phyloP scores from a whole-genome alignment of 768 basidiomycete species.

The Boletus subparvulus region DNA sequence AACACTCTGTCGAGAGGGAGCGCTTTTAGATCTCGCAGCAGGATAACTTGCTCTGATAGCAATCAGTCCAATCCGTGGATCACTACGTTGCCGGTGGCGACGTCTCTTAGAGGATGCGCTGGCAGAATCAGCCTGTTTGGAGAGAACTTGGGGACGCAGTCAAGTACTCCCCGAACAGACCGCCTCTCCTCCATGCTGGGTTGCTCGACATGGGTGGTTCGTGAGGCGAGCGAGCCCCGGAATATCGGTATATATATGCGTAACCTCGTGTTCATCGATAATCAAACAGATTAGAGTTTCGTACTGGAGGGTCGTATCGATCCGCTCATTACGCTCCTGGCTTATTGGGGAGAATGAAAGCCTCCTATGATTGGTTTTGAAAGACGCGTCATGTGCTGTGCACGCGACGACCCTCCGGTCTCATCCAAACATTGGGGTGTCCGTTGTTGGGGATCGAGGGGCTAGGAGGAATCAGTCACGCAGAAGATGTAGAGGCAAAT shows the following conservation, averaged over 20 bases:
- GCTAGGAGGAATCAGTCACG: not conserved
- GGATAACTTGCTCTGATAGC: not conserved
- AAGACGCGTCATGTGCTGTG: not conserved
- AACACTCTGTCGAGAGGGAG: not conserved
- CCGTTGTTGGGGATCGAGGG: not conserved
- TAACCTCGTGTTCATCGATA: constrained; percentile 1
- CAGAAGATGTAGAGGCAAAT: not conserved
- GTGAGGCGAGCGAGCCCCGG: not conserved
- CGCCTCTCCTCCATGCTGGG: not conserved
- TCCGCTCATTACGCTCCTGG: not conserved
- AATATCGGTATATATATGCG: not conserved
- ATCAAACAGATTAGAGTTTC: not conserved
- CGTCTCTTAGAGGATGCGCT: not conserved
- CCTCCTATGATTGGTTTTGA: not conserved
- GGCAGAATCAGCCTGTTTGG: constrained; percentile 2
- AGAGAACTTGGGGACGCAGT: not conserved
- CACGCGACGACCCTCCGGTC: not conserved
- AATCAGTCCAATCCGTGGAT: not conserved
- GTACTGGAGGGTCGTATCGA: not conserved
- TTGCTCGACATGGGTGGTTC: not conserved
- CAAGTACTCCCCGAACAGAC: constrained; percentile 8
- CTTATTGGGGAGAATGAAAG: too few relatives aligned
- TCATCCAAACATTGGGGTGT: not conserved
- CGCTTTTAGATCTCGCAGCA: not conserved
- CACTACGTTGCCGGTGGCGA: too few relatives aligned